Base-by-base conservation (phyloP, 495 filamentous ascomycete species). In the Neurospora sp. region DNA sequence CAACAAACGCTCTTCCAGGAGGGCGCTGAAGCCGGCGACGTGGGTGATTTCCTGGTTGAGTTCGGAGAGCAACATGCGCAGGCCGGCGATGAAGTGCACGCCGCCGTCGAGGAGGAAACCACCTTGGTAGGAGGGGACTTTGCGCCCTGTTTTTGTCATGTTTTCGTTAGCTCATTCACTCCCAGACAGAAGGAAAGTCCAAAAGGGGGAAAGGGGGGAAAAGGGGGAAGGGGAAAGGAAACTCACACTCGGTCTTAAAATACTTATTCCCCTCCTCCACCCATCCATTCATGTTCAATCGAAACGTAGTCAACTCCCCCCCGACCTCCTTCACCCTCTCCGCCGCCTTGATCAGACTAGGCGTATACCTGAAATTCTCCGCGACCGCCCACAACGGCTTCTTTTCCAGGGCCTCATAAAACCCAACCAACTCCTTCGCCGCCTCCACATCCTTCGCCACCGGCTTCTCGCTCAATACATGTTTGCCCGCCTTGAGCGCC, bases 381-480 rank as follows among this genome's bases (percentile, higher is more conserved):
- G 90, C 93, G 1, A 95, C 90, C 8, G 82, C 85, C 88, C 91
- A 94, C 1, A 86, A 78, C 72, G 86, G 86, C 72, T 61, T 75
- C 16, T 18, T 69, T 0, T 10, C 71, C 1, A 84, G 82, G 5
- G 80, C 76, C 46, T 84, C 75, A 73, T 91, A 92, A 84, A 87
- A 92, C 4, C 79, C 39, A n/a, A 93, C 75, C 70, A 95, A 81
- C 48, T 86, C 81, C 72, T 82, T 81, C 7, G 90, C 93, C 0
- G 83, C 82, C 1, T 81, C 81, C 22, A 93, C 74, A 76, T 93
- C 88, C 73, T 85, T 85, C 1, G 92, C 91, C 31, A 96, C 88
- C 18, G 93, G 93, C 79, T 96, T 96, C 82, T 96, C 93, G 18
- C 83, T 90, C 0, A 95, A 81, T 3, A 95, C 93, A 78, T 94